Base-by-base conservation (phyloP, 108 stramenopile genomes). In the Tribonema minus region DNA sequence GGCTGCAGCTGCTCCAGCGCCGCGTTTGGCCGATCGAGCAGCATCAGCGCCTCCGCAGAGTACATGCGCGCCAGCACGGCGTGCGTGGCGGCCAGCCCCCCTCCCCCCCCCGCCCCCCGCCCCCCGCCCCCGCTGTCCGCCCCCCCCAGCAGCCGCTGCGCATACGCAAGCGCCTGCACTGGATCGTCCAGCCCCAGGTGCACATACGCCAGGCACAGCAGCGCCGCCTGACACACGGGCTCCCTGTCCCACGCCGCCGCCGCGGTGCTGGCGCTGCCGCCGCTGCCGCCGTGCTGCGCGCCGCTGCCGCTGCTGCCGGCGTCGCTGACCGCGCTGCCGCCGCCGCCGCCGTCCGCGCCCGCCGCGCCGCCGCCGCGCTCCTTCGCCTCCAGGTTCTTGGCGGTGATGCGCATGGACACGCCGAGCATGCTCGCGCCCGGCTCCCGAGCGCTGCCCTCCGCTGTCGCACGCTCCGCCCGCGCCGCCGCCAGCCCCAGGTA, bases 41-140 rank as follows among this genome's bases (percentile, higher is more conserved):
- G 41, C 33, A 69, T 71, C 71, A 81, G 39, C 2, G 80, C 80
- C 67, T 81, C 80, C 3, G 80, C 80, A n/a, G 80, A 69, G 67
- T 81, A 81, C 25, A 69, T 59, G 59, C 64, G 80, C 39, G 80
- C 80, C 2, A 77, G 41, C n/a, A n/a, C n/a, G n/a, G n/a, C n/a
- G n/a, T n/a, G n/a, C n/a, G n/a, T n/a, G n/a, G n/a, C n/a, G n/a
- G n/a, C n/a, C n/a, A n/a, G n/a, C n/a, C n/a, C n/a, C n/a, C n/a
- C n/a, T n/a, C n/a, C n/a, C n/a, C n/a, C n/a, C n/a, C n/a, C n/a
- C n/a, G n/a, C n/a, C n/a, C n/a, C n/a, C n/a, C n/a, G n/a, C n/a
- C n/a, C n/a, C n/a, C n/a, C n/a, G n/a, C n/a, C n/a, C n/a, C n/a
- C n/a, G n/a, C n/a, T n/a, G n/a, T n/a, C n/a, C n/a, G n/a, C n/a